Percentiles rank a stretch among this genome's conserved stretches.
These are phyloP conservation scores for Phyllosticta capitalensis DNA, from an alignment of 2,329 filamentous ascomycete genomes.

Conservation along the genomic window DNA sequence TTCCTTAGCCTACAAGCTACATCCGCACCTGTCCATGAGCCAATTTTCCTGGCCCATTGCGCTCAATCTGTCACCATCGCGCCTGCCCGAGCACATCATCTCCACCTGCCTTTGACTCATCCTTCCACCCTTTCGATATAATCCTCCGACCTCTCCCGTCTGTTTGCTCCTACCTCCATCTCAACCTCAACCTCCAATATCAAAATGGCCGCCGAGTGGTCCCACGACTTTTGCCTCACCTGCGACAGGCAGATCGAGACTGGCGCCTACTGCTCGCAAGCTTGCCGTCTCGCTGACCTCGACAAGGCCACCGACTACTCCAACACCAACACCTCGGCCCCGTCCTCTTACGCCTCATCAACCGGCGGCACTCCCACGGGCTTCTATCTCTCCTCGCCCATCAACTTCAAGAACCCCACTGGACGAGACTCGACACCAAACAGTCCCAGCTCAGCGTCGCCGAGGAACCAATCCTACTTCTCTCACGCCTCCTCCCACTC, in stretches of 20 bases:
- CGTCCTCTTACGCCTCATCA: conserved; percentile 37
- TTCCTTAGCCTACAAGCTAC: background rate
- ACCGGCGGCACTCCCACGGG: conserved; percentile 42
- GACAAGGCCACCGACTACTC: conserved; percentile 57
- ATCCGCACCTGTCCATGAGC: conserved; percentile 1
- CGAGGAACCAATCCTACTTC: conserved; percentile 28
- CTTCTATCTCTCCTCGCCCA: conserved; percentile 55
- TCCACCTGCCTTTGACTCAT: conserved; percentile 8
- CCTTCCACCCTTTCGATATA: background rate
- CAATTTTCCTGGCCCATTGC: conserved; percentile 1
- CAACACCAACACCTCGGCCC: conserved; percentile 41
- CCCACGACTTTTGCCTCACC: conserved; percentile 84
- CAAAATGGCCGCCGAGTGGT: conserved; percentile 50
- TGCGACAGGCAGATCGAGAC: conserved; percentile 79
- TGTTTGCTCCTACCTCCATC: background rate
- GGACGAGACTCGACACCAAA: conserved; percentile 33
- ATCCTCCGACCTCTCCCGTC: background rate
- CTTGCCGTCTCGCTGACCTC: conserved; percentile 79
- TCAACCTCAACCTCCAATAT: background rate
- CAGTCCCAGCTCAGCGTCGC: conserved; percentile 28
- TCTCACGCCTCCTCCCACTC: conserved; percentile 21
- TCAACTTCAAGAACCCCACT: conserved; percentile 40
- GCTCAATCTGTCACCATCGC: background rate
- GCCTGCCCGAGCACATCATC: conserved; percentile 7
- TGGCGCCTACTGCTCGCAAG: conserved; percentile 83